A percentile compares a stretch with the other conserved stretches of the same genome.
Evolutionary conservation across 2,329 filamentous ascomycete genomes (phyloP).

Genomic region (Didymella glomerata): DNA sequence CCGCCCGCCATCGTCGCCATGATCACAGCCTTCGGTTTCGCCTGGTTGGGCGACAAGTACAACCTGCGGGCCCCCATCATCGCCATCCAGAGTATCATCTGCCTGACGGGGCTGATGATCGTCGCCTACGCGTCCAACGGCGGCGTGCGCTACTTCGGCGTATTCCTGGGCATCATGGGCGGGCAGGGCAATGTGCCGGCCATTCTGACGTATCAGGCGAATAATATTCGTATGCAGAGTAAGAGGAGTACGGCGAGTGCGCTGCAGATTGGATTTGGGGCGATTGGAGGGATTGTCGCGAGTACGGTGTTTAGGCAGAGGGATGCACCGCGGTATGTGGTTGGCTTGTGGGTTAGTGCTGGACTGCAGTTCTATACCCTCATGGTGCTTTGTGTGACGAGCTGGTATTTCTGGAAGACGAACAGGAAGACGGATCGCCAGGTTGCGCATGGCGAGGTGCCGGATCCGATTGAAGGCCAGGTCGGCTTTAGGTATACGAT

Average conservation of each 20-base stretch:
- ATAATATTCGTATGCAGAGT: conserved; percentile 36
- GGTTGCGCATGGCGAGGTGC: conserved; percentile 23
- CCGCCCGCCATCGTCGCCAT: conserved; percentile 38
- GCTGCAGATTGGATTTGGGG: conserved; percentile 37
- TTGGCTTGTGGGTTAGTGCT: conserved; percentile 32
- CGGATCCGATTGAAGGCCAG: conserved; percentile 31
- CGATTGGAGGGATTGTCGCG: conserved; percentile 38
- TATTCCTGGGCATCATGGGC: conserved; percentile 36
- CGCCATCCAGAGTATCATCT: conserved; percentile 29
- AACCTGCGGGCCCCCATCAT: conserved; percentile 37
- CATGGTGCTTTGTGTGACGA: conserved; percentile 21
- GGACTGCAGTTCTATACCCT: conserved; percentile 34
- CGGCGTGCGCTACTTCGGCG: conserved; percentile 38
- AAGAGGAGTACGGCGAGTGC: conserved; percentile 34
- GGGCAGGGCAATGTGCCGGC: conserved; percentile 32
- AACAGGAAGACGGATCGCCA: conserved; percentile 28
- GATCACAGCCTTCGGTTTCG: conserved; percentile 35
- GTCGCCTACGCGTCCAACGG: conserved; percentile 35
- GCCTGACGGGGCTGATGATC: conserved; percentile 37
- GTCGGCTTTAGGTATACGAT: conserved; percentile 33
- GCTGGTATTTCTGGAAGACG: conserved; percentile 25
- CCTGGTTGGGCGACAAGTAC: conserved; percentile 40
- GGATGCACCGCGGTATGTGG: conserved; percentile 35
- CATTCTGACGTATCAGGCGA: conserved; percentile 40
- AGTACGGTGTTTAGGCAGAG: conserved; percentile 31